Conservation (phyloP, 352 stramenopile genomes). For the Globisporangium spiculum region DNA sequence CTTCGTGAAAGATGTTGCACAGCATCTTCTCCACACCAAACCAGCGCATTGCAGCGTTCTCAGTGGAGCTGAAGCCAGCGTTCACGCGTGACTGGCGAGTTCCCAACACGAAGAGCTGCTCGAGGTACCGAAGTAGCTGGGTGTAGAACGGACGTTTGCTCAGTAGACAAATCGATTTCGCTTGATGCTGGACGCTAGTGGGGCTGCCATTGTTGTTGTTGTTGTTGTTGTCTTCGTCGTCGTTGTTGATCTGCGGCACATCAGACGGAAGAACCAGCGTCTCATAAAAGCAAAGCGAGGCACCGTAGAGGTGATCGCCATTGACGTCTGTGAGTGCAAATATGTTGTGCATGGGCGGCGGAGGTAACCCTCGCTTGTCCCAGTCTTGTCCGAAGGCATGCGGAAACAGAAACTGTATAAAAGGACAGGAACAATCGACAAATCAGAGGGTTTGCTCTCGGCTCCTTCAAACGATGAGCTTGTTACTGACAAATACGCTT, state of each 20-base stretch:
- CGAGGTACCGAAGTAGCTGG: slow-evolving; percentile 43
- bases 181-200: slow-evolving; percentile 14
- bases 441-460: background rate
- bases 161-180: slow-evolving; percentile 47
- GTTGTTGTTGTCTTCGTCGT: background rate
- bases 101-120: slow-evolving; percentile 50
- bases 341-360: slow-evolving; percentile 43
- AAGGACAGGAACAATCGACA: background rate
- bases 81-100: slow-evolving; percentile 24
- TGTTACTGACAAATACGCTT: background rate
- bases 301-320: slow-evolving; percentile 44
- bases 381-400: slow-evolving; percentile 34
- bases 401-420: slow-evolving; percentile 46
- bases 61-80: background rate
- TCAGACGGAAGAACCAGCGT: slow-evolving; percentile 6
- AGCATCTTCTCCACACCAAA: slow-evolving; percentile 34
- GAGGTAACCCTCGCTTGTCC: slow-evolving; percentile 25
- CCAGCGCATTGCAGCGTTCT: slow-evolving; percentile 2
- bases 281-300: slow-evolving; percentile 51
- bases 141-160: slow-evolving; percentile 44
- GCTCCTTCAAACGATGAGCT: background rate
- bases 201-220: slow-evolving; percentile 1
- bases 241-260: background rate
- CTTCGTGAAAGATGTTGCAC: slow-evolving; percentile 53
- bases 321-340: slow-evolving; percentile 46